phyloP scores from a whole-genome alignment of 2,329 filamentous ascomycete genomes.

The Paraphoma sp. region DNA sequence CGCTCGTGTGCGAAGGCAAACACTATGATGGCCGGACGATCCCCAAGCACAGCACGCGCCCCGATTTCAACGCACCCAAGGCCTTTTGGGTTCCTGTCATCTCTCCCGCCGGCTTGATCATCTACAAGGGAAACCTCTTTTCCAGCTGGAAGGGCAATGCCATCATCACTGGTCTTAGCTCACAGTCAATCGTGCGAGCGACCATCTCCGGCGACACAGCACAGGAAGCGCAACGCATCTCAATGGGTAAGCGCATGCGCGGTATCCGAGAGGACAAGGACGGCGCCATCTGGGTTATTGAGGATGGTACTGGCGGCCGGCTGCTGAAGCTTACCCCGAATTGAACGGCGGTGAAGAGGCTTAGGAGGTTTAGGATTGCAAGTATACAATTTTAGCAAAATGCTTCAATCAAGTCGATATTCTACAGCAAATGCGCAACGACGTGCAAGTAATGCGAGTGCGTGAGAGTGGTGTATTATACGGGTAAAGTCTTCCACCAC shows the following conservation, averaged over 20 bases:
- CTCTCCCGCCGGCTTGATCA: conserved; percentile 22
- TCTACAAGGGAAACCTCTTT: conserved; percentile 24
- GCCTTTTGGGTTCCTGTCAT: conserved; percentile 24
- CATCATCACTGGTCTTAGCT: conserved; percentile 20
- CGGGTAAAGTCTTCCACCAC: too few relatives aligned
- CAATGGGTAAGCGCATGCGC: conserved; percentile 26
- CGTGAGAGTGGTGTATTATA: too few relatives aligned
- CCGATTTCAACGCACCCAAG: conserved; percentile 18
- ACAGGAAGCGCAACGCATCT: conserved; percentile 23
- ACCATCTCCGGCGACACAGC: conserved; percentile 20
- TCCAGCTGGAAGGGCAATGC: conserved; percentile 24
- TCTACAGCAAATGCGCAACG: not conserved
- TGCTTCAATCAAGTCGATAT: not conserved
- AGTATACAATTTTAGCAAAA: not conserved
- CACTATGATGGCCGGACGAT: conserved; percentile 19
- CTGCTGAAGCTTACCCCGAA: conserved; percentile 25
- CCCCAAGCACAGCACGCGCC: conserved; percentile 21
- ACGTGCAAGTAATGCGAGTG: too few relatives aligned
- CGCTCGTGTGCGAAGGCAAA: conserved; percentile 18
- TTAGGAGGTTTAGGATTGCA: not conserved
- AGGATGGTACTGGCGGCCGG: conserved; percentile 17
- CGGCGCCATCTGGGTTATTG: conserved; percentile 23
- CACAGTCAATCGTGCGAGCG: conserved; percentile 17
- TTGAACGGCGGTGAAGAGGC: not conserved
- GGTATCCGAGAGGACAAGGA: conserved; percentile 25